Base-by-base conservation (phyloP, 306 rosid genomes). In the Astragalus membranaceus region DNA sequence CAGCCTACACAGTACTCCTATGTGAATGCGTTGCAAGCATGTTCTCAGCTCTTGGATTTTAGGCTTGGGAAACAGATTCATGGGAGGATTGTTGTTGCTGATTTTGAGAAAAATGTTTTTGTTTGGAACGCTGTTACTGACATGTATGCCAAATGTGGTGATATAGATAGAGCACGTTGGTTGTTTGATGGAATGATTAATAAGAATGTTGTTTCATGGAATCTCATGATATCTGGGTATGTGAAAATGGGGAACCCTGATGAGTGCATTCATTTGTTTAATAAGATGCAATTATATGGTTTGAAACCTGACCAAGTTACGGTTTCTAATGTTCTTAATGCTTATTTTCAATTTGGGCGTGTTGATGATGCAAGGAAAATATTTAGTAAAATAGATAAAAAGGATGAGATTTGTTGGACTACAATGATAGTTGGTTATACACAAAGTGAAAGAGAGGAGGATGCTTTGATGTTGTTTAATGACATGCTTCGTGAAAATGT, bases 51-150 rank as follows among this genome's bases (percentile, higher is more conserved):
- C 33, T 58, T 83, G 78, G 82, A 83, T 73, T 56, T 83, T 7
- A 58, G 79, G 60, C 85, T 1, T 54, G 96, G 89, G 50, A 85
- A 66, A 71, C 89, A 89, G 62, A 81, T 89, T 81, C 87, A 89
- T 73, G 88, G 87, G 8, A 72, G 79, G 73, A 76, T 83, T 44
- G 73, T 73, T 59, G 72, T 53, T 58, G 64, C 69, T 52, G 66
- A 73, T 70, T 63, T 67, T 44, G 53, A 33, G 36, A 57, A 15
- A 59, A 83, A 83, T 76, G 49, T 54, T 29, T 80, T 68, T 76
- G 52, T 83, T 9, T 69, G 75, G 75, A 80, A 83, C 17, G 82
- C 84, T 51, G 7, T 73, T 36, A 73, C 73, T 64, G 84, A 79
- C 76, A 56, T 83, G 78, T 83, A 83, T 77, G 87, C 87, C 0